phyloP scores from a whole-genome alignment of 306 rosid species.

The Cucurbita ficifolia region DNA sequence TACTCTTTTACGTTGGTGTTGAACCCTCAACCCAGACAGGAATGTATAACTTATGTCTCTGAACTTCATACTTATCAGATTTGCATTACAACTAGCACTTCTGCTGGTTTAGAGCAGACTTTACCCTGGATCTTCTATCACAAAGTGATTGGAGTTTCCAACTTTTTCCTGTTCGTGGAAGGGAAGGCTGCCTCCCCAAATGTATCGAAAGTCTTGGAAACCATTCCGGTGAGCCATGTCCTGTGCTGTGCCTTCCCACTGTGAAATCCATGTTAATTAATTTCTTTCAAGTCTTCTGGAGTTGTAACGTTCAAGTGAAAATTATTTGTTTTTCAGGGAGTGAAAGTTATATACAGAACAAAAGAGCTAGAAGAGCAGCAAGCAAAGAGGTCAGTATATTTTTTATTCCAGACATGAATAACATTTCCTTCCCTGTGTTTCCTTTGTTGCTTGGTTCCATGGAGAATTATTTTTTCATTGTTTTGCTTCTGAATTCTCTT shows the following conservation, averaged over 20 bases:
- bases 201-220: slow-evolving; percentile 60
- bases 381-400: slow-evolving; percentile 52
- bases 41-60: background rate
- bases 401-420: background rate
- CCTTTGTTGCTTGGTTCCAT: background rate
- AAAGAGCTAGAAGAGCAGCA: slow-evolving; percentile 83
- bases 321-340: slow-evolving; percentile 46
- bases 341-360: slow-evolving; percentile 71
- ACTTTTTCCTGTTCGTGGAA: slow-evolving; percentile 75
- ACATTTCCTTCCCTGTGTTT: background rate
- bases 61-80: slow-evolving; percentile 27
- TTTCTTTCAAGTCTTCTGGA: background rate
- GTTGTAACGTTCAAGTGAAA: background rate
- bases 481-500: background rate
- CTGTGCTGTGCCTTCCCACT: background rate
- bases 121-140: slow-evolving; percentile 95
- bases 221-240: slow-evolving; percentile 61
- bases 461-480: background rate
- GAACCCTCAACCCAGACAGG: background rate
- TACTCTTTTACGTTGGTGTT: background rate
- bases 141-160: slow-evolving; percentile 84
- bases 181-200: slow-evolving; percentile 87
- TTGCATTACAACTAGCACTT: slow-evolving; percentile 65
- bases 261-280: background rate
- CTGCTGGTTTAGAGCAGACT: slow-evolving; percentile 76